These are phyloP conservation scores for Suillus discolor DNA, from an alignment of 768 basidiomycete species.

Conservation along the genomic window DNA sequence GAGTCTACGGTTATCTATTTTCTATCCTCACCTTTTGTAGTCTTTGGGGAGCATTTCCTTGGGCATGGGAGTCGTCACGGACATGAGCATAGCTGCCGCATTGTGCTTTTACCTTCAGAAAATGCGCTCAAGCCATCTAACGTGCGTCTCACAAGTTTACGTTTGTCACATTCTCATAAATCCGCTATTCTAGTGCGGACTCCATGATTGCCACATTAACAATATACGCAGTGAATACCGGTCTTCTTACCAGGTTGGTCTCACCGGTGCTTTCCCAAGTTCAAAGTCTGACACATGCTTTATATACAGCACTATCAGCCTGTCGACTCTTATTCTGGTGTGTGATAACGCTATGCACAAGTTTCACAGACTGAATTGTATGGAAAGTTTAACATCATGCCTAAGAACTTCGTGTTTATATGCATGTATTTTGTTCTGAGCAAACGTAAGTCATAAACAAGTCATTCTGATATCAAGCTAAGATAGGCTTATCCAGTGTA, in stretches of 20 bases:
- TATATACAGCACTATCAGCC: slow-evolving; percentile 29
- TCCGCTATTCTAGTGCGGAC: slow-evolving; percentile 43
- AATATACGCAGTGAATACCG: slow-evolving; percentile 66
- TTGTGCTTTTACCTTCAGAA: slow-evolving; percentile 57
- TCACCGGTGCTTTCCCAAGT: neutral
- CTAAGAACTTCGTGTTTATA: slow-evolving; percentile 59
- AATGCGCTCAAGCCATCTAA: slow-evolving; percentile 51
- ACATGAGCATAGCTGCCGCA: slow-evolving; percentile 51
- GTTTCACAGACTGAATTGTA: neutral
- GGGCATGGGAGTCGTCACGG: slow-evolving; percentile 50
- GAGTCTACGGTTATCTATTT: neutral
- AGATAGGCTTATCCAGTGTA: slow-evolving; percentile 45
- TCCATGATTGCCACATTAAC: slow-evolving; percentile 57
- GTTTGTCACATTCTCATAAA: slow-evolving; percentile 4
- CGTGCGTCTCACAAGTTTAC: slow-evolving; percentile 32
- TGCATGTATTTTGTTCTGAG: slow-evolving; percentile 65
- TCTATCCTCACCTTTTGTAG: slow-evolving; percentile 29
- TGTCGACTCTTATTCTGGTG: slow-evolving; percentile 58
- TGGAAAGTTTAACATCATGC: slow-evolving; percentile 55
- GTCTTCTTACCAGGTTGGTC: slow-evolving; percentile 58
- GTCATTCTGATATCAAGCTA: slow-evolving; percentile 1
- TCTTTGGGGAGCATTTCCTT: slow-evolving; percentile 50
- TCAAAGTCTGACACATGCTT: slow-evolving; percentile 6
- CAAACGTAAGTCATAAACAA: slow-evolving; percentile 51
- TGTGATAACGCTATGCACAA: slow-evolving; percentile 19